A percentile compares a stretch with the other conserved stretches of the same genome.
Evolutionary conservation across 306 rosid genomes (phyloP).

Genomic region (Canavalia gladiata): DNA sequence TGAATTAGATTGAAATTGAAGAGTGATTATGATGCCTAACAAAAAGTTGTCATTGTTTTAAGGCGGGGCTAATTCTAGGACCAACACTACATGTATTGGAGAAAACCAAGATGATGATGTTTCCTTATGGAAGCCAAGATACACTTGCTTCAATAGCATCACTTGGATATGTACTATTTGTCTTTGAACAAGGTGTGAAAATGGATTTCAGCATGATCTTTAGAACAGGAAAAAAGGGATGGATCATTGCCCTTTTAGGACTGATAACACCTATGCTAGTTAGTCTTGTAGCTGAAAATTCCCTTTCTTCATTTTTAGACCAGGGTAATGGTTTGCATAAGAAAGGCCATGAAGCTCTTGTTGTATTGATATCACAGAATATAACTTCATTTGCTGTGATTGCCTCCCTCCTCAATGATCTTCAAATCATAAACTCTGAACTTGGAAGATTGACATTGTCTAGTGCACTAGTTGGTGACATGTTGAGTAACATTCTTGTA

Average conservation of each 20-base stretch:
- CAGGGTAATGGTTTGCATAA: too few relatives aligned
- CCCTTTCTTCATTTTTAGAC: not conserved
- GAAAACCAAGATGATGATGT: slow-evolving; percentile 8
- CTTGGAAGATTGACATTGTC: slow-evolving; percentile 51
- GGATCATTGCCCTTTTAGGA: slow-evolving; percentile 40
- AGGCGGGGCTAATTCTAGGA: slow-evolving; percentile 63
- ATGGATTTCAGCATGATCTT: slow-evolving; percentile 55
- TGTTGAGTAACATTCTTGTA: not conserved
- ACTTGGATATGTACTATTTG: slow-evolving; percentile 51
- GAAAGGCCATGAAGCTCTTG: not conserved
- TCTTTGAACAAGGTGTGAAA: slow-evolving; percentile 58
- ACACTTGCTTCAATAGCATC: slow-evolving; percentile 48
- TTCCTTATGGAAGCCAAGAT: slow-evolving; percentile 58
- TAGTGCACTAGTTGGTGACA: slow-evolving; percentile 52
- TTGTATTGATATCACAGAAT: slow-evolving; percentile 38
- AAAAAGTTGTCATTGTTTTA: not conserved
- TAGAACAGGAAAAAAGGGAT: slow-evolving; percentile 51
- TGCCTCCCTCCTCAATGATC: slow-evolving; percentile 48
- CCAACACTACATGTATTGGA: slow-evolving; percentile 31
- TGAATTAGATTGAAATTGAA: not conserved
- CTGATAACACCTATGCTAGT: not conserved
- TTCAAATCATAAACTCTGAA: slow-evolving; percentile 54
- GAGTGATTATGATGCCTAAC: not conserved
- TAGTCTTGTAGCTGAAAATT: not conserved
- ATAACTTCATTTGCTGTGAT: slow-evolving; percentile 53